Evolutionary conservation across 1,284 basidiomycete species (phyloP).

Genomic region (Heliocybe sulcata): DNA sequence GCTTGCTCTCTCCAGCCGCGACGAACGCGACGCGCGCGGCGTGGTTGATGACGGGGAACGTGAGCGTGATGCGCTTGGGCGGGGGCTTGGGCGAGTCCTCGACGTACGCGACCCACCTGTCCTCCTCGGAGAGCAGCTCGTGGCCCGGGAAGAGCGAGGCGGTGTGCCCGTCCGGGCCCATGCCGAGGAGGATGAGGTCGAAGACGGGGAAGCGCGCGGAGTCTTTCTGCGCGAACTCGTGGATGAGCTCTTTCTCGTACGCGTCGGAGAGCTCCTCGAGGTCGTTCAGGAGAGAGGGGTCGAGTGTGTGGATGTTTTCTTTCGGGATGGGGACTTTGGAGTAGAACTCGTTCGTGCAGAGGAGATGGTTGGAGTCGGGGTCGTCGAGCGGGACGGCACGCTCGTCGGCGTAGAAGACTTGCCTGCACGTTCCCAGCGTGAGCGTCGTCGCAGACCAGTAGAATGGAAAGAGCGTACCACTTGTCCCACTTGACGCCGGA

Average conservation of each 20-base stretch:
- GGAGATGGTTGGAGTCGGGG: constrained; percentile 85
- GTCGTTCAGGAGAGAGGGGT: constrained; percentile 63
- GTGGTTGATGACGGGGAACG: constrained; percentile 90
- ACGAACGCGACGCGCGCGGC: constrained; percentile 87
- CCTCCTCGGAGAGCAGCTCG: constrained; percentile 75
- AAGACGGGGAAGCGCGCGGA: constrained; percentile 92
- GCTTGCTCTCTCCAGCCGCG: constrained; percentile 79
- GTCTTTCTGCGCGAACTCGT: constrained; percentile 85
- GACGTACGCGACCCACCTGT: constrained; percentile 92
- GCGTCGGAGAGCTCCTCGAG: constrained; percentile 87
- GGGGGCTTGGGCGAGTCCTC: constrained; percentile 95
- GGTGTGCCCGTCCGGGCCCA: constrained; percentile 95
- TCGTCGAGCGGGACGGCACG: constrained; percentile 91
- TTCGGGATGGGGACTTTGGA: constrained; percentile 77
- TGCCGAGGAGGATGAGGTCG: constrained; percentile 89
- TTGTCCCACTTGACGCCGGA: constrained; percentile 89
- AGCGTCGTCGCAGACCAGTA: constrained; percentile 7
- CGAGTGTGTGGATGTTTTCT: constrained; percentile 83
- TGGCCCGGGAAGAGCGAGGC: constrained; percentile 95
- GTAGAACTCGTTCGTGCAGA: constrained; percentile 76
- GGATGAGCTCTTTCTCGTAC: constrained; percentile 91
- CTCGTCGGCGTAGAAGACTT: constrained; percentile 97
- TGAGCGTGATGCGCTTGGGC: constrained; percentile 84
- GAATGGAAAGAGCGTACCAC: constrained; percentile 53
- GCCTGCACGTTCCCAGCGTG: constrained; percentile 49